Evolutionary conservation across 805 yeast genomes (phyloP).

Genomic region (Lachancea meyersii): DNA sequence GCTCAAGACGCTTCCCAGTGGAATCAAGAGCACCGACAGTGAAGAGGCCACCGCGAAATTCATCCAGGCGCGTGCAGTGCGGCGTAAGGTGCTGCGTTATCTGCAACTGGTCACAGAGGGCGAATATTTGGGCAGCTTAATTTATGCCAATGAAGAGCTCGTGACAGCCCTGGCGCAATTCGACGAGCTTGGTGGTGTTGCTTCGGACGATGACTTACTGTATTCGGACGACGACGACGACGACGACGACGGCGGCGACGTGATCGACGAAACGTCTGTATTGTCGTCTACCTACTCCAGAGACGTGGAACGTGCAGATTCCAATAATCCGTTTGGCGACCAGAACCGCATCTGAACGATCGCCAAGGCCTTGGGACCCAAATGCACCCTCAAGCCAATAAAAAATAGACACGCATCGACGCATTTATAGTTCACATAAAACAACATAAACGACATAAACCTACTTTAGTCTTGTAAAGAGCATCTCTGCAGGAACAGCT

Average conservation of each 20-base stretch:
- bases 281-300: constrained; percentile 1
- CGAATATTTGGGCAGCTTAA: constrained; percentile 78
- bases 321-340: constrained; percentile 51
- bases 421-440: neutral
- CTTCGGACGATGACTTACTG: constrained; percentile 37
- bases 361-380: no score
- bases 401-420: neutral
- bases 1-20: constrained; percentile 40
- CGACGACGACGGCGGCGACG: constrained; percentile 35
- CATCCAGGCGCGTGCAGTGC: constrained; percentile 63
- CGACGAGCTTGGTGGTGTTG: constrained; percentile 48
- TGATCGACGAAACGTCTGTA: constrained; percentile 23
- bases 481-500: neutral
- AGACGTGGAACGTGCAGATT: constrained; percentile 12
- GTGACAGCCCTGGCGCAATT: constrained; percentile 65
- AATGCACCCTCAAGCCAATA: neutral
- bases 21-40: constrained; percentile 58
- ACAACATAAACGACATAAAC: neutral
- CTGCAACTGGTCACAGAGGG: constrained; percentile 80
- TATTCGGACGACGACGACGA: constrained; percentile 37
- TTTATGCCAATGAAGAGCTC: constrained; percentile 86
- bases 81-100: constrained; percentile 75
- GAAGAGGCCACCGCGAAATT: constrained; percentile 56
- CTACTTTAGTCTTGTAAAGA: neutral
- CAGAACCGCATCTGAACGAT: constrained; percentile 32